phyloP scores from a whole-genome alignment of 2,329 filamentous ascomycete species.

The Rasamsonia emersonii region DNA sequence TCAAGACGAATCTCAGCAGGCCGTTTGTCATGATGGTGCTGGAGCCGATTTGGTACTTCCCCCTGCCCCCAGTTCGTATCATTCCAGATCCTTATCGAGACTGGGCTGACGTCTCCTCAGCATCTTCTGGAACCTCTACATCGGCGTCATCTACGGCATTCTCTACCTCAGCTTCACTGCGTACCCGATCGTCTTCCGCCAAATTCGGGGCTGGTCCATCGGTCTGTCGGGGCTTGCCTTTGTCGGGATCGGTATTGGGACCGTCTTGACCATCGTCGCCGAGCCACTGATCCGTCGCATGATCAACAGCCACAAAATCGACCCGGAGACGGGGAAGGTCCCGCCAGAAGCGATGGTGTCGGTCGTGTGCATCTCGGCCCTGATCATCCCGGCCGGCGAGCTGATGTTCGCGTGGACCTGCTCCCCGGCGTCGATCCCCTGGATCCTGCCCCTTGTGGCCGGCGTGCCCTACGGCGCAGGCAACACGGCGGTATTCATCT shows the following conservation, averaged over 20 bases:
- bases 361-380: slow-evolving; percentile 67
- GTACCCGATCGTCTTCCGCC: slow-evolving; percentile 74
- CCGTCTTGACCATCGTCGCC: slow-evolving; percentile 41
- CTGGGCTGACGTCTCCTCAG: slow-evolving; percentile 31
- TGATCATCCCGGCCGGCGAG: slow-evolving; percentile 68
- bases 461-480: slow-evolving; percentile 72
- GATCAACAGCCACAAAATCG: slow-evolving; percentile 66
- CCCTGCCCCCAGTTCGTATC: neutral
- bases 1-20: slow-evolving; percentile 67
- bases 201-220: slow-evolving; percentile 66
- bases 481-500: slow-evolving; percentile 73
- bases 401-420: slow-evolving; percentile 86
- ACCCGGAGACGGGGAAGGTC: slow-evolving; percentile 64
- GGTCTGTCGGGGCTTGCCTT: slow-evolving; percentile 71
- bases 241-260: slow-evolving; percentile 57
- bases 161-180: slow-evolving; percentile 86
- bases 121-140: slow-evolving; percentile 65
- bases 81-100: slow-evolving; percentile 1
- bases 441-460: slow-evolving; percentile 69
- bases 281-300: slow-evolving; percentile 66
- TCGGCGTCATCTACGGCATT: slow-evolving; percentile 73
- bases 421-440: slow-evolving; percentile 66
- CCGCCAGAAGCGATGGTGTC: slow-evolving; percentile 73
- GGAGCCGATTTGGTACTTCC: slow-evolving; percentile 69
- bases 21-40: slow-evolving; percentile 70